A percentile compares a stretch with the other conserved stretches of the same genome.
phyloP scores from a whole-genome alignment of 306 rosid species.

The Cucumis melo region DNA sequence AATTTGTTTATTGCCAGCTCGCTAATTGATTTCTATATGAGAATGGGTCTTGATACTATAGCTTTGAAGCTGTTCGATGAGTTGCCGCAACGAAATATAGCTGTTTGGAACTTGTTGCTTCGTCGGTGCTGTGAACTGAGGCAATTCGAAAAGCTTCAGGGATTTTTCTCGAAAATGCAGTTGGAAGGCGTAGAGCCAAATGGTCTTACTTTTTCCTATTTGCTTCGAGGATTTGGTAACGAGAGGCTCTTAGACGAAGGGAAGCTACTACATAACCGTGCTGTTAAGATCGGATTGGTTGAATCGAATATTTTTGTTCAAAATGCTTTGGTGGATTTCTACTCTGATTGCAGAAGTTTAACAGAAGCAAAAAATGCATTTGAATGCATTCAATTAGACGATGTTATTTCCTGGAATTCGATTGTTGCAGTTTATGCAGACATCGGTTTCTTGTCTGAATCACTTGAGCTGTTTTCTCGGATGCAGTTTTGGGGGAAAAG shows the following conservation, averaged over 20 bases:
- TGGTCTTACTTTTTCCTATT: slow-evolving; percentile 66
- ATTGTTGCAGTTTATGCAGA: slow-evolving; percentile 43
- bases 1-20: slow-evolving; percentile 51
- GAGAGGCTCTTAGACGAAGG: slow-evolving; percentile 39
- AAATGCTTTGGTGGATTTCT: slow-evolving; percentile 79
- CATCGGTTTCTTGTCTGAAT: slow-evolving; percentile 20
- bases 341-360: slow-evolving; percentile 54
- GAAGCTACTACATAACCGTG: slow-evolving; percentile 40
- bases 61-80: slow-evolving; percentile 66
- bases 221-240: slow-evolving; percentile 44
- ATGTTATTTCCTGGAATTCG: slow-evolving; percentile 91
- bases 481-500: slow-evolving; percentile 57
- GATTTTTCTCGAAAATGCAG: slow-evolving; percentile 31
- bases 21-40: slow-evolving; percentile 39
- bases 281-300: slow-evolving; percentile 43
- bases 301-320: slow-evolving; percentile 47
- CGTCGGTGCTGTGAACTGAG: slow-evolving; percentile 50
- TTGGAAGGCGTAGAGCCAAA: slow-evolving; percentile 45
- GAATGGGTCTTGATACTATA: slow-evolving; percentile 17
- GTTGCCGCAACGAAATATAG: slow-evolving; percentile 42
- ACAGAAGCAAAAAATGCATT: slow-evolving; percentile 44
- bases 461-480: slow-evolving; percentile 30
- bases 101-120: slow-evolving; percentile 44
- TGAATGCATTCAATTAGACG: slow-evolving; percentile 32
- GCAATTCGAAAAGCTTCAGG: slow-evolving; percentile 17